phyloP scores from a whole-genome alignment of 2,329 filamentous ascomycete species.

The Pseudocercospora pini-densiflorae region DNA sequence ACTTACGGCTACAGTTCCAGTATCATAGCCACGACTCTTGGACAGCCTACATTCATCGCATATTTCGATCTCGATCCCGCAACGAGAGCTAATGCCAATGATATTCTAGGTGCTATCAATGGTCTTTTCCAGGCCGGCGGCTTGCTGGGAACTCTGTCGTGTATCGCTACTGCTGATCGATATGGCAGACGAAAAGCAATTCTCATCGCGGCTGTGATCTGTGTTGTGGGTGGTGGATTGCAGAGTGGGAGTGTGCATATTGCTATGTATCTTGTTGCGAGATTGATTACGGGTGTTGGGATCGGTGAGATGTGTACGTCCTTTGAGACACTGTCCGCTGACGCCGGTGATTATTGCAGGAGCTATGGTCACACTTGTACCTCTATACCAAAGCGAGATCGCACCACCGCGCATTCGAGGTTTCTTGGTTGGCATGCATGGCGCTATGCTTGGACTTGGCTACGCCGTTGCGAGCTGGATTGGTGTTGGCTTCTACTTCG shows the following conservation, averaged over 20 bases:
- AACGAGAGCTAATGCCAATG: background rate
- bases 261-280: constrained; percentile 47
- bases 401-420: background rate
- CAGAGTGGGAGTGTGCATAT: constrained; percentile 43
- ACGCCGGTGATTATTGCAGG: background rate
- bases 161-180: constrained; percentile 30
- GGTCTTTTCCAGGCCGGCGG: constrained; percentile 5
- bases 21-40: constrained; percentile 8
- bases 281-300: constrained; percentile 44
- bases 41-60: constrained; percentile 3
- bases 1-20: constrained; percentile 9
- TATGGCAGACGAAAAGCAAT: constrained; percentile 44
- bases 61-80: constrained; percentile 41
- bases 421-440: background rate
- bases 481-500: constrained; percentile 1
- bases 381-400: constrained; percentile 3
- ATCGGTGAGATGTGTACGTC: constrained; percentile 26
- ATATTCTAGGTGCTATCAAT: constrained; percentile 6
- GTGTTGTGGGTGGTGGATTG: constrained; percentile 46
- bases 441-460: background rate
- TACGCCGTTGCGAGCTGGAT: constrained; percentile 1
- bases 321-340: no score
- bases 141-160: background rate
- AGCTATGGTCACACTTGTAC: constrained; percentile 7
- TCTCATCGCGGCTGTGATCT: constrained; percentile 41